Evolutionary conservation across 805 yeast genomes (phyloP), one percentile per base, ranked within the genome.

Genomic region (Hanseniaspora lindneri): DNA sequence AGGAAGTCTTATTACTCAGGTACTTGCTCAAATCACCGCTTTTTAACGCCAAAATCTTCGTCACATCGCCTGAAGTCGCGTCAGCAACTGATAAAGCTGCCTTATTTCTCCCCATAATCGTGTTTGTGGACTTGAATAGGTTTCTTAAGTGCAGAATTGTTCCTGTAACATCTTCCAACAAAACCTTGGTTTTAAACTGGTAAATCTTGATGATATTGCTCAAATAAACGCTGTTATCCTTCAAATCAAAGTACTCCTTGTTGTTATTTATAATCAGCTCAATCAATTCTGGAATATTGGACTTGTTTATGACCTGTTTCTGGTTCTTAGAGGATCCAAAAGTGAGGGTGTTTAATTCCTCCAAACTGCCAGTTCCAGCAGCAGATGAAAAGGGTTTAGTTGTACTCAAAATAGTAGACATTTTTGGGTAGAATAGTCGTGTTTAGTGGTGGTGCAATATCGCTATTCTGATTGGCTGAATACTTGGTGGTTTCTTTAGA

Each of bases 151-250:
- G 80, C 54, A 77, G 64, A 51, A 86, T 63, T 3, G 86, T 81
- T 55, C 83, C 94, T 42, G 78, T 73, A 35, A 85, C 89, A 60
- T 88, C 96, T 49, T 85, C 94, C 43, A 83, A 67, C 21, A 88
- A 66, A 54, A 83, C 83, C 55, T 80, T 81, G 24, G 95, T 85
- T 63, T 88, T 84, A 52, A 89, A 70, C 11, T 92, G 79, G 63
- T 86, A 88, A 20, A 88, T 88, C 50, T 85, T 71, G 30, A 85
- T 94, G 3, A 88, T 85, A 44, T 96, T 96, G 49, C 83, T 77
- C 34, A 88, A 68, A 47, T 88, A 68, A 59, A 87, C 95, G 3
- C 95, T 94, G 1, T 95, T 82, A 23, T 85, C 69, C 50, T 95
- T 70, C 44, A 87, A 68, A 0, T 95, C 84, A 50, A 87, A 70